These are phyloP conservation scores for Chalciporus piperatus DNA, from an alignment of 768 basidiomycete species.

Conservation along the genomic window DNA sequence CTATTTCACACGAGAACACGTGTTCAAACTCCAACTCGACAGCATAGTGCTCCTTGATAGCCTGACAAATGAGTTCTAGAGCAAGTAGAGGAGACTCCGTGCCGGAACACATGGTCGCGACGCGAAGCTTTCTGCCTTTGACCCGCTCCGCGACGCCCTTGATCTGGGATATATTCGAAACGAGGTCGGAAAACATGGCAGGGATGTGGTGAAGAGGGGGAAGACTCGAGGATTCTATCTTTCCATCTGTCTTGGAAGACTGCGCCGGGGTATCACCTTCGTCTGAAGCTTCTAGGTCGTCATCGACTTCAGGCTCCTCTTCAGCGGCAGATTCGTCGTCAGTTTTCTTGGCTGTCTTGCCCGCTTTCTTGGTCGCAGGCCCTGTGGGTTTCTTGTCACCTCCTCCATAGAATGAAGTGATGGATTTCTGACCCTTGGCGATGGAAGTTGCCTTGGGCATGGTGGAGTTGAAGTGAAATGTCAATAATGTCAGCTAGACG, in stretches of 20 bases:
- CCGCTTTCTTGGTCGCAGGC: constrained; percentile 24
- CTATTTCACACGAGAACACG: constrained; percentile 96
- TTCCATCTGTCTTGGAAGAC: constrained; percentile 37
- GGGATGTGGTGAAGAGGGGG: constrained; percentile 75
- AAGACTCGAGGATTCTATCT: constrained; percentile 56
- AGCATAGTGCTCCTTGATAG: constrained; percentile 65
- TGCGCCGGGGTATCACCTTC: constrained; percentile 31
- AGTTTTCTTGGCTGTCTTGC: constrained; percentile 32
- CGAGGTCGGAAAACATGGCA: constrained; percentile 74
- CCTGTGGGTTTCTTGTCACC: constrained; percentile 27
- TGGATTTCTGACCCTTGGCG: constrained; percentile 48
- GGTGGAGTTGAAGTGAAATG: constrained; percentile 3
- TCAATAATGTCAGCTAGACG: constrained; percentile 2
- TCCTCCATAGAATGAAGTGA: constrained; percentile 52
- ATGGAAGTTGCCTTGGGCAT: constrained; percentile 51
- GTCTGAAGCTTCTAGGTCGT: constrained; percentile 31
- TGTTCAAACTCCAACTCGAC: constrained; percentile 76
- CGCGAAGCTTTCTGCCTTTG: constrained; percentile 78
- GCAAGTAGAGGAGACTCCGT: constrained; percentile 94
- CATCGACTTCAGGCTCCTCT: constrained; percentile 34
- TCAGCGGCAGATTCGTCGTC: constrained; percentile 31
- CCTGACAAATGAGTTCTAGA: constrained; percentile 76
- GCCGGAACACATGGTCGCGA: constrained; percentile 97
- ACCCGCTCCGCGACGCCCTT: constrained; percentile 63
- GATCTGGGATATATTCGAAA: constrained; percentile 62